Conservation (phyloP, 1,284 basidiomycete genomes). For the Ustilago nuda region DNA sequence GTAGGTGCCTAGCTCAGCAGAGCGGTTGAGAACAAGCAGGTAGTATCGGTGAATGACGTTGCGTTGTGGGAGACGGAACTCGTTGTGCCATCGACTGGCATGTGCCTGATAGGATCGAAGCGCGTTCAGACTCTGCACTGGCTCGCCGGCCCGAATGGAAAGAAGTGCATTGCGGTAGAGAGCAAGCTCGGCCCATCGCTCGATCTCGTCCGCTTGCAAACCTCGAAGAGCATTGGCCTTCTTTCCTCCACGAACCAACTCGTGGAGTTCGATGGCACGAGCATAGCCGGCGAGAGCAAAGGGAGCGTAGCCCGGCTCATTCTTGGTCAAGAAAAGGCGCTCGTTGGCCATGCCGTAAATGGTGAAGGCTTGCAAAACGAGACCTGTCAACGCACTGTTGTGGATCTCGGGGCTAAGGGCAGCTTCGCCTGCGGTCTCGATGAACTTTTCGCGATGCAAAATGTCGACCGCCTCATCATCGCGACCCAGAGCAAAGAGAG, state of each 20-base stretch:
- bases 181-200: slow-evolving; percentile 65
- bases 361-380: slow-evolving; percentile 57
- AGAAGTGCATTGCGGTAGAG: slow-evolving; percentile 66
- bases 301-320: slow-evolving; percentile 50
- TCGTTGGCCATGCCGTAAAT: slow-evolving; percentile 67
- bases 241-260: slow-evolving; percentile 61
- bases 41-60: slow-evolving; percentile 63
- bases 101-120: slow-evolving; percentile 67
- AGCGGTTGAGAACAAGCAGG: slow-evolving; percentile 56
- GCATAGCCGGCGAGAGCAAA: slow-evolving; percentile 62
- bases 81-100: slow-evolving; percentile 60
- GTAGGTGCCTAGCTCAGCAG: slow-evolving; percentile 50
- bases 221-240: slow-evolving; percentile 59
- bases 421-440: slow-evolving; percentile 48
- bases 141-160: slow-evolving; percentile 55
- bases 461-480: slow-evolving; percentile 62
- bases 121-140: slow-evolving; percentile 51
- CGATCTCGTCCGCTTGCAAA: slow-evolving; percentile 64
- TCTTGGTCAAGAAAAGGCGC: slow-evolving; percentile 45
- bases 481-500: slow-evolving; percentile 59
- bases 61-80: slow-evolving; percentile 66
- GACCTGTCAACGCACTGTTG: slow-evolving; percentile 46
- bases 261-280: slow-evolving; percentile 64
- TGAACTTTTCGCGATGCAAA: slow-evolving; percentile 58
- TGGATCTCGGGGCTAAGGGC: slow-evolving; percentile 33